Conservation (phyloP, 2,329 filamentous ascomycete genomes). For the Thelonectria olida region DNA sequence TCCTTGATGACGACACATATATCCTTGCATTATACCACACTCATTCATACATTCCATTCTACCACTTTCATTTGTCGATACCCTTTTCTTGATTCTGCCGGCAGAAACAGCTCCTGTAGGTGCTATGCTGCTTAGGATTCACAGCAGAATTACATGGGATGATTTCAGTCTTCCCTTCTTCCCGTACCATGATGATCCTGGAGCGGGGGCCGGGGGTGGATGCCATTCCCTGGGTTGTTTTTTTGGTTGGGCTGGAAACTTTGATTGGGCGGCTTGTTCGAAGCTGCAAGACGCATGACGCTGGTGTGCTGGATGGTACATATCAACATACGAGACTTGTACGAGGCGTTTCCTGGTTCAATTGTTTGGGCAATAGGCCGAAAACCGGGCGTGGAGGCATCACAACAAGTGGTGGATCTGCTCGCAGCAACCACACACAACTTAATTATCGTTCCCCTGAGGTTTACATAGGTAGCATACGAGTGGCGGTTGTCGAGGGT, state of each 20-base stretch:
- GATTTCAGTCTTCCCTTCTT: slow-evolving; percentile 12
- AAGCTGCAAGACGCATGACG: slow-evolving; percentile 38
- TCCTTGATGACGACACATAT: background rate
- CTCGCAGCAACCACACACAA: slow-evolving; percentile 30
- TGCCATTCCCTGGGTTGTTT: background rate
- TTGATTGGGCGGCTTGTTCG: slow-evolving; percentile 16
- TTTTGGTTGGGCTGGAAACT: slow-evolving; percentile 25
- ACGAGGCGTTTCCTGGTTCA: slow-evolving; percentile 39
- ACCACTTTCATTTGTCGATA: slow-evolving; percentile 41
- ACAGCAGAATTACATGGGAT: slow-evolving; percentile 16
- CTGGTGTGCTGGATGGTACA: slow-evolving; percentile 34
- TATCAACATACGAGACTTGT: slow-evolving; percentile 39
- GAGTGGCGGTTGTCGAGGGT: slow-evolving; percentile 35
- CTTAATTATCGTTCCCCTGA: slow-evolving; percentile 38
- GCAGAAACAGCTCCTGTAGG: slow-evolving; percentile 3
- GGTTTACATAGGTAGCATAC: slow-evolving; percentile 39
- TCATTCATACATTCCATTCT: slow-evolving; percentile 22
- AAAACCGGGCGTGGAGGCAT: slow-evolving; percentile 22
- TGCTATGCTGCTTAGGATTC: slow-evolving; percentile 11
- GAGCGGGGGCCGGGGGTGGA: background rate
- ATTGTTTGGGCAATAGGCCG: slow-evolving; percentile 27
- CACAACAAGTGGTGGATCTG: slow-evolving; percentile 33
- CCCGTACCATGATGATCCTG: slow-evolving; percentile 7
- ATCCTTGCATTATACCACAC: slow-evolving; percentile 13
- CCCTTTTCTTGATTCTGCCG: slow-evolving; percentile 29